phyloP scores from a whole-genome alignment of 352 stramenopile genomes.

The Halophytophthora batemanensis region DNA sequence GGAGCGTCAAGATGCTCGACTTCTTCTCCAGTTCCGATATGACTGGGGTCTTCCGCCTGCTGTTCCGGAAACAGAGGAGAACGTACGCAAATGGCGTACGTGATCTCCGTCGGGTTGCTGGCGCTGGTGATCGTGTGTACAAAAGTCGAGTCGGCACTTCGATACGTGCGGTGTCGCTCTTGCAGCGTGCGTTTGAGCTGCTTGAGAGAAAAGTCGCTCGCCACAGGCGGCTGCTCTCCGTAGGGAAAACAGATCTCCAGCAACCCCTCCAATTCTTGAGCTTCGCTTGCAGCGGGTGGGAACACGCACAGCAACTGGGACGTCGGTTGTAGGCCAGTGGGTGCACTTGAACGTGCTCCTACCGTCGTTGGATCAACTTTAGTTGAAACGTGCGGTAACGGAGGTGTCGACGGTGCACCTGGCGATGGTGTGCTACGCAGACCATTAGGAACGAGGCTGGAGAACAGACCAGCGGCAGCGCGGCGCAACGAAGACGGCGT shows the following conservation, averaged over 20 bases:
- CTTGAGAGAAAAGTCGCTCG: conserved; percentile 53
- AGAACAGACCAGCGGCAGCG: conserved; percentile 29
- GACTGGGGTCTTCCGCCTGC: conserved; percentile 14
- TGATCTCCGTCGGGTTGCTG: conserved; percentile 45
- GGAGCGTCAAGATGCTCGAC: conserved; percentile 13
- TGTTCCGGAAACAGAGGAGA: conserved; percentile 60
- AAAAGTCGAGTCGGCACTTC: conserved; percentile 63
- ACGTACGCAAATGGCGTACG: conserved; percentile 69
- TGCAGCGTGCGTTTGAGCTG: conserved; percentile 58
- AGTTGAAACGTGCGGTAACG: conserved; percentile 6
- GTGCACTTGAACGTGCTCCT: conserved; percentile 2
- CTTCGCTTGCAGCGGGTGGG: conserved; percentile 35
- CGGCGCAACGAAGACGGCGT: conserved; percentile 17
- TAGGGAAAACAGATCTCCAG: conserved; percentile 79
- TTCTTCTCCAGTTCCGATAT: conserved; percentile 1
- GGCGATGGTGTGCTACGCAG: conserved; percentile 12
- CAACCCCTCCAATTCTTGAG: conserved; percentile 59
- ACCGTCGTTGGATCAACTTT: conserved; percentile 1
- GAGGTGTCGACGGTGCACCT: conserved; percentile 23
- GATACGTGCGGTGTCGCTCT: conserved; percentile 66
- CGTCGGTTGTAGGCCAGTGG: conserved; percentile 10
- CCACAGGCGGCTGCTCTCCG: conserved; percentile 32
- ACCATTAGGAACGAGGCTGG: conserved; percentile 32
- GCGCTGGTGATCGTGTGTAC: conserved; percentile 65
- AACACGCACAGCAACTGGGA: conserved; percentile 58